Evolutionary conservation across 768 basidiomycete genomes (phyloP).

Genomic region (Tremella mesenterica): DNA sequence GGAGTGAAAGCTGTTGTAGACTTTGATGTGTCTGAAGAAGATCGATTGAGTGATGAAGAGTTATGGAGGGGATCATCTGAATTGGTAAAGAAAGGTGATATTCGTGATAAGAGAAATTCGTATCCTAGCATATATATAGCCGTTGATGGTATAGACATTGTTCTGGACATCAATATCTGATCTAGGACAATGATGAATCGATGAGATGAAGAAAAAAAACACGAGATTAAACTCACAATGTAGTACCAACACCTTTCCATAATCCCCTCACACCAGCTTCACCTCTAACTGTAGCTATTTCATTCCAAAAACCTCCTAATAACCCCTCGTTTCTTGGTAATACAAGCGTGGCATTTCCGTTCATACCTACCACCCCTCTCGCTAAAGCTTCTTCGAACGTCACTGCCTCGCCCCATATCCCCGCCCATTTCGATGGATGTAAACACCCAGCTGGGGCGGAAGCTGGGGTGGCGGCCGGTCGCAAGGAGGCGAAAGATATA

Average conservation of each 20-base stretch:
- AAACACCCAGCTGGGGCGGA: slow-evolving; percentile 36
- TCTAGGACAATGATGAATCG: neutral
- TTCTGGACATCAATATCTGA: slow-evolving; percentile 46
- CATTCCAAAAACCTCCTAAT: slow-evolving; percentile 66
- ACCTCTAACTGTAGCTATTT: slow-evolving; percentile 56
- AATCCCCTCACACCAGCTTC: slow-evolving; percentile 72
- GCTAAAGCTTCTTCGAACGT: slow-evolving; percentile 32
- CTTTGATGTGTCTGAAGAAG: neutral
- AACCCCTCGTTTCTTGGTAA: slow-evolving; percentile 54
- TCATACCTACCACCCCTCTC: slow-evolving; percentile 10
- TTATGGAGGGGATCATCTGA: slow-evolving; percentile 20
- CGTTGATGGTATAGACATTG: slow-evolving; percentile 84
- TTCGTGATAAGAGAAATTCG: slow-evolving; percentile 56
- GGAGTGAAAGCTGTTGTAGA: slow-evolving; percentile 44
- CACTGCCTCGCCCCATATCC: slow-evolving; percentile 42
- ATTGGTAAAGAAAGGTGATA: slow-evolving; percentile 30
- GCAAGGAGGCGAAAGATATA: slow-evolving; percentile 16
- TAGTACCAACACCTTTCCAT: slow-evolving; percentile 92
- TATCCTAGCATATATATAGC: slow-evolving; percentile 94
- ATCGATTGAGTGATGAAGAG: slow-evolving; percentile 22
- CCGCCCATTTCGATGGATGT: slow-evolving; percentile 42
- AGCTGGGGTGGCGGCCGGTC: slow-evolving; percentile 14
- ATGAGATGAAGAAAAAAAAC: neutral
- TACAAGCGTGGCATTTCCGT: slow-evolving; percentile 13
- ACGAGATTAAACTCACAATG: slow-evolving; percentile 56